Conservation (phyloP, 2,329 filamentous ascomycete species). For the Fusarium tupiense region DNA sequence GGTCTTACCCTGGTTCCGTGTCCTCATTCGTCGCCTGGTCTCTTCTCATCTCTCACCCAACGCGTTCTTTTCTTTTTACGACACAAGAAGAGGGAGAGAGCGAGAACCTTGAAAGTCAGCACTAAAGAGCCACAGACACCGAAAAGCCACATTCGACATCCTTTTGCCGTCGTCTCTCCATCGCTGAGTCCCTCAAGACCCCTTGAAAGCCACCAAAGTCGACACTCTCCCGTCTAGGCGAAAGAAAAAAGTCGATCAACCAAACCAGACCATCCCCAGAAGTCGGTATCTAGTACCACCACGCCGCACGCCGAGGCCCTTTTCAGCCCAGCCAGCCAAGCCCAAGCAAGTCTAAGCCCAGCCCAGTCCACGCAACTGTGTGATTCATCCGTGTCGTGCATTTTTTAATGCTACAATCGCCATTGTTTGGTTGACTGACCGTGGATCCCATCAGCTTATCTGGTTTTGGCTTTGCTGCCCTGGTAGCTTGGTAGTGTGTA, state of each 20-base stretch:
- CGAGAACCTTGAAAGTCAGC: constrained; percentile 37
- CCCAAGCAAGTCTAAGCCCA: constrained; percentile 13
- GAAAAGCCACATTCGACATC: constrained; percentile 32
- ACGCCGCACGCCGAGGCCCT: constrained; percentile 28
- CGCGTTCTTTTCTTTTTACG: constrained; percentile 45
- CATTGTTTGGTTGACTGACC: constrained; percentile 44
- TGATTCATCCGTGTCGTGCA: constrained; percentile 39
- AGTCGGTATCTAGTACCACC: constrained; percentile 22
- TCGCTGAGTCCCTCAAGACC: constrained; percentile 19
- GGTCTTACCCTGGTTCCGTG: constrained; percentile 30
- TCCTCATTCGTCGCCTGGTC: constrained; percentile 43
- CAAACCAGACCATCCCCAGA: constrained; percentile 13
- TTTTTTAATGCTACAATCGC: constrained; percentile 47
- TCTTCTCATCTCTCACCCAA: constrained; percentile 36
- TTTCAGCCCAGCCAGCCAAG: constrained; percentile 31
- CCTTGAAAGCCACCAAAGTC: constrained; percentile 6
- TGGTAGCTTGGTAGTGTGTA: neutral
- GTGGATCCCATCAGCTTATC: constrained; percentile 43
- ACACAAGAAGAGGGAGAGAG: constrained; percentile 25
- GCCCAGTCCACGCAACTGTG: constrained; percentile 28
- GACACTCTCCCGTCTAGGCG: constrained; percentile 10
- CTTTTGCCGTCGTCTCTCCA: constrained; percentile 12
- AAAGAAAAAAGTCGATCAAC: constrained; percentile 29
- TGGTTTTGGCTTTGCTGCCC: constrained; percentile 28
- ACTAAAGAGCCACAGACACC: constrained; percentile 32